These are phyloP conservation scores for Xylariaceae sp. DNA, from an alignment of 2,329 filamentous ascomycete genomes.

Conservation along the genomic window DNA sequence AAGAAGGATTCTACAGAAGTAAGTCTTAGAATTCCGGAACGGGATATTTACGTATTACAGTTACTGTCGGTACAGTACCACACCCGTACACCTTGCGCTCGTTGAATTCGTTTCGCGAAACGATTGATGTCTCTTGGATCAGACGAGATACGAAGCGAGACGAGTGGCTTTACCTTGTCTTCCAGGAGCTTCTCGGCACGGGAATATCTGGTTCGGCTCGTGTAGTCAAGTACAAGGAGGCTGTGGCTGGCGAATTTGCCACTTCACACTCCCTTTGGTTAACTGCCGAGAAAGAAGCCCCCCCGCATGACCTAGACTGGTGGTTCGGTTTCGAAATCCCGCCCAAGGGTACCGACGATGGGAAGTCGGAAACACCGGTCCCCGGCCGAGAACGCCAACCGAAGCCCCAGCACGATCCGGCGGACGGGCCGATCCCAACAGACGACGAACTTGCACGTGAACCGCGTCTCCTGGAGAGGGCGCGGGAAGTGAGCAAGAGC, in stretches of 20 bases:
- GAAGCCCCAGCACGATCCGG: conserved; percentile 50
- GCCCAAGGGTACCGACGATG: conserved; percentile 52
- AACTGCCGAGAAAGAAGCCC: conserved; percentile 62
- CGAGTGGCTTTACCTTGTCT: conserved; percentile 74
- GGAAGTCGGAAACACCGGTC: conserved; percentile 59
- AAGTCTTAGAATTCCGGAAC: not conserved
- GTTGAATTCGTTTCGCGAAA: conserved; percentile 63
- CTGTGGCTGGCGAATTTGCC: conserved; percentile 70
- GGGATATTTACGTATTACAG: not conserved
- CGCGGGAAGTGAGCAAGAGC: conserved; percentile 51
- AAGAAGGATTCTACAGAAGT: not conserved
- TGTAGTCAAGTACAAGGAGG: conserved; percentile 77
- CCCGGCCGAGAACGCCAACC: conserved; percentile 60
- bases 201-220: conserved; percentile 66
- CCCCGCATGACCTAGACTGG: conserved; percentile 81
- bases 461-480: conserved; percentile 55
- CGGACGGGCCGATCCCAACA: conserved; percentile 53
- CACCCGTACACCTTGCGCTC: conserved; percentile 85
- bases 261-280: conserved; percentile 76
- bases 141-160: conserved; percentile 73
- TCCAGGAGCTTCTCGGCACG: conserved; percentile 67
- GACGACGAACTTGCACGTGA: conserved; percentile 59
- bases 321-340: conserved; percentile 85
- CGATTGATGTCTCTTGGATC: conserved; percentile 66
- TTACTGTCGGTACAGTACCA: conserved; percentile 81